Evolutionary conservation across 352 stramenopile genomes (phyloP).

Genomic region (Globisporangium recalcitrans): DNA sequence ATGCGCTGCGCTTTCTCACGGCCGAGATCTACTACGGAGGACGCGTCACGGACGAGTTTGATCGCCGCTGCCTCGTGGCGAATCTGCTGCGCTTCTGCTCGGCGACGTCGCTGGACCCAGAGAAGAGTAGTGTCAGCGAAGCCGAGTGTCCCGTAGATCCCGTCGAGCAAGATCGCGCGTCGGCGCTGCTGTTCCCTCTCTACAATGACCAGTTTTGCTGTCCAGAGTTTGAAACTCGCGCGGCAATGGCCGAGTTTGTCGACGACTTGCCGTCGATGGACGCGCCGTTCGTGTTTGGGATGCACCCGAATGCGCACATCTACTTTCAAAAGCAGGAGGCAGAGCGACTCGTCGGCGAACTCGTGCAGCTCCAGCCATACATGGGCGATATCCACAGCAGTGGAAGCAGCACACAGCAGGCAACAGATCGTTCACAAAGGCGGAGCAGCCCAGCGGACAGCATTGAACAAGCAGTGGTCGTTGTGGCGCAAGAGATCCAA

Average conservation of each 20-base stretch:
- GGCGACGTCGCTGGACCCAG: constrained; percentile 11
- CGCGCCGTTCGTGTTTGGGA: constrained; percentile 68
- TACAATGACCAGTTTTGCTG: constrained; percentile 35
- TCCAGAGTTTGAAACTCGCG: constrained; percentile 32
- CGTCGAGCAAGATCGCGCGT: neutral
- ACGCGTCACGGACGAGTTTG: constrained; percentile 78
- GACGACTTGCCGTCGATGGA: constrained; percentile 45
- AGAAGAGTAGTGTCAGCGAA: neutral
- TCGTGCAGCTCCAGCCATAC: constrained; percentile 37
- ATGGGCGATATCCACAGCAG: neutral
- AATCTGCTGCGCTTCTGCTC: constrained; percentile 69
- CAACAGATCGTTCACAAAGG: too few relatives aligned
- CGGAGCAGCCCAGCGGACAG: neutral
- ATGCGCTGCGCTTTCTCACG: constrained; percentile 72
- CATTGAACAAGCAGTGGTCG: constrained; percentile 18
- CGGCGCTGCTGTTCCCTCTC: constrained; percentile 18
- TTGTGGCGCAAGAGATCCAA: constrained; percentile 22
- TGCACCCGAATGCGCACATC: constrained; percentile 78
- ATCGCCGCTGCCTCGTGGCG: constrained; percentile 61
- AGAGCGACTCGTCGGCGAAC: constrained; percentile 29
- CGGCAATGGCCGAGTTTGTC: constrained; percentile 45
- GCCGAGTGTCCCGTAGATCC: neutral
- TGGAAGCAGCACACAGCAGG: neutral
- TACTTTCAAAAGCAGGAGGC: constrained; percentile 59
- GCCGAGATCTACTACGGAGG: constrained; percentile 82